A percentile compares a stretch with the other conserved stretches of the same genome.
These are phyloP conservation scores for Apium graveolens DNA, from an alignment of 129 eudicot species.

Conservation along the genomic window DNA sequence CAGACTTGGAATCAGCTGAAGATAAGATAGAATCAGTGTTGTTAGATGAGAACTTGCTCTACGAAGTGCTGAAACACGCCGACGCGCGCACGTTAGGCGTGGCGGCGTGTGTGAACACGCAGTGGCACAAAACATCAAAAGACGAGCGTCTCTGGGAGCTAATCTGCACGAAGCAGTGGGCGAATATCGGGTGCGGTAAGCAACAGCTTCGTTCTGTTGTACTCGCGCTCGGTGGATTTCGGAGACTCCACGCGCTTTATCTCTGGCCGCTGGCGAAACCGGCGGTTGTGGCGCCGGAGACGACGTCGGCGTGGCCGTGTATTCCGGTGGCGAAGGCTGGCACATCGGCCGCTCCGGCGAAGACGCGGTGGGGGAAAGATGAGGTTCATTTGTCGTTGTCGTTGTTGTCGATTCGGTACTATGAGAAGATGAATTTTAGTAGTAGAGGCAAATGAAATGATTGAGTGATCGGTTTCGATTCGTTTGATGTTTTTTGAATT, in stretches of 20 bases:
- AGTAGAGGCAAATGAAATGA: slow-evolving; percentile 24
- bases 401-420: slow-evolving; percentile 70
- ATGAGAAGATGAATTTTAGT: slow-evolving; percentile 59
- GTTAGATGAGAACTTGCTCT: slow-evolving; percentile 58
- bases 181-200: slow-evolving; percentile 33
- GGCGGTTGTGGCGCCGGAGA: slow-evolving; percentile 24
- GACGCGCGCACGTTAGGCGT: slow-evolving; percentile 62
- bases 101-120: slow-evolving; percentile 66
- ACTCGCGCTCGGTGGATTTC: slow-evolving; percentile 87
- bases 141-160: slow-evolving; percentile 93
- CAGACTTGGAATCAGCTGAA: not conserved
- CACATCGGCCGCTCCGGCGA: slow-evolving; percentile 13
- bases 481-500: not conserved
- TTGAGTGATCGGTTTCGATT: not conserved
- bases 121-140: slow-evolving; percentile 54
- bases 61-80: slow-evolving; percentile 65
- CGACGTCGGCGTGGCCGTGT: slow-evolving; percentile 49
- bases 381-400: slow-evolving; percentile 82
- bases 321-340: slow-evolving; percentile 32
- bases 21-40: slow-evolving; percentile 31
- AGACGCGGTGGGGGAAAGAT: slow-evolving; percentile 84
- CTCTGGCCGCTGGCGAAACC: slow-evolving; percentile 70
- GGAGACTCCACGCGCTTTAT: slow-evolving; percentile 63
- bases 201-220: slow-evolving; percentile 78
- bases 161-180: slow-evolving; percentile 65